Evolutionary conservation across 2,329 filamentous ascomycete genomes (phyloP).

Genomic region (Knufia petricola): DNA sequence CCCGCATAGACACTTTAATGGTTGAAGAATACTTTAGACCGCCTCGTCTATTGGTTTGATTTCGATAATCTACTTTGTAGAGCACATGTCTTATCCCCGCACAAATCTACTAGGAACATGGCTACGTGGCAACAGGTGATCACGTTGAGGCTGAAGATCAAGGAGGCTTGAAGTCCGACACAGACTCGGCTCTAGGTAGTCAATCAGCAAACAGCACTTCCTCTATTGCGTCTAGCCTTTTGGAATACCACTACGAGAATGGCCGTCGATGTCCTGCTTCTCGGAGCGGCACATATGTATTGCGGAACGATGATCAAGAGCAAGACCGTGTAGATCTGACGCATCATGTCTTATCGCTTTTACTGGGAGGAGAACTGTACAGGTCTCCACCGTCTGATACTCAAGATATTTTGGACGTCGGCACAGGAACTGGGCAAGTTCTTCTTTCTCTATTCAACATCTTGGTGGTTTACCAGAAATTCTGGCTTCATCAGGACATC

Average conservation of each 20-base stretch:
- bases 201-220: constrained; percentile 9
- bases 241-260: constrained; percentile 31
- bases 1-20: background rate
- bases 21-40: background rate
- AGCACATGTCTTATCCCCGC: background rate
- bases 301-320: constrained; percentile 37
- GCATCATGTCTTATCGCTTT: constrained; percentile 16
- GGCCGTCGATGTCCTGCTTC: constrained; percentile 36
- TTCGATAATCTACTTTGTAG: background rate
- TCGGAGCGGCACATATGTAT: constrained; percentile 32
- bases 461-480: constrained; percentile 9
- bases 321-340: constrained; percentile 28
- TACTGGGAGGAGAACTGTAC: constrained; percentile 25
- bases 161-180: background rate
- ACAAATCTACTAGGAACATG: background rate
- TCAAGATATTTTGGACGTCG: constrained; percentile 45
- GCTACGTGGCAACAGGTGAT: background rate
- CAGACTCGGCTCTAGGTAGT: constrained; percentile 15
- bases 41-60: background rate
- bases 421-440: constrained; percentile 46
- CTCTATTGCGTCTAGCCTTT: constrained; percentile 24
- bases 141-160: background rate
- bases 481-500: background rate
- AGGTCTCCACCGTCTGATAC: constrained; percentile 28
- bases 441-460: constrained; percentile 26